Conservation (phyloP, 1,139 yeast species). For the Casaregolazyma lundiana region DNA sequence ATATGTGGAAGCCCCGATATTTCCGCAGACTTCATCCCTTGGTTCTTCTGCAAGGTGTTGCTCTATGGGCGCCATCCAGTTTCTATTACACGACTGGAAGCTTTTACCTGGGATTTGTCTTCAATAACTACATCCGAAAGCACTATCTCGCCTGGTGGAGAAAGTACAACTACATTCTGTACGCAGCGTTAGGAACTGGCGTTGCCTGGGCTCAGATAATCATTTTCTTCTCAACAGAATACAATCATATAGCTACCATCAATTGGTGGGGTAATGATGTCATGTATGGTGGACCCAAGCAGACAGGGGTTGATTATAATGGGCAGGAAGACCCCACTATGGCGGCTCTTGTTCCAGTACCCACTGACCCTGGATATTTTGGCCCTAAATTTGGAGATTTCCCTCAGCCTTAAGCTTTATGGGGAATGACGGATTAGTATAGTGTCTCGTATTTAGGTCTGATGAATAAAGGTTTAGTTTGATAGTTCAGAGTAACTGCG, state of each 20-base stretch:
- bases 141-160: slow-evolving; percentile 47
- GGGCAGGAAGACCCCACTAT: too few relatives aligned
- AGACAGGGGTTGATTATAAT: slow-evolving; percentile 37
- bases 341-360: slow-evolving; percentile 40
- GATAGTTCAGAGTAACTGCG: too few relatives aligned
- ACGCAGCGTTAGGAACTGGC: slow-evolving; percentile 56
- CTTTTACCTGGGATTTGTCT: slow-evolving; percentile 45
- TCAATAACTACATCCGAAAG: slow-evolving; percentile 49
- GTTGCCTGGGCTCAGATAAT: slow-evolving; percentile 34
- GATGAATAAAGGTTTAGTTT: too few relatives aligned
- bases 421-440: too few relatives aligned
- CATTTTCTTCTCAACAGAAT: slow-evolving; percentile 53
- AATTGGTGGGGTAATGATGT: slow-evolving; percentile 61
- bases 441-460: too few relatives aligned
- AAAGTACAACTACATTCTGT: slow-evolving; percentile 49
- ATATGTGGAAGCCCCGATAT: slow-evolving; percentile 31
- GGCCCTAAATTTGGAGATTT: slow-evolving; percentile 36
- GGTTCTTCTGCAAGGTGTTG: slow-evolving; percentile 47
- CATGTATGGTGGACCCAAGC: slow-evolving; percentile 39
- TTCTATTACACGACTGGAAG: slow-evolving; percentile 49
- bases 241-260: slow-evolving; percentile 35
- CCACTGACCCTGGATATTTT: slow-evolving; percentile 46
- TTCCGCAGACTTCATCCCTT: slow-evolving; percentile 42
- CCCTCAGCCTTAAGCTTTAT: slow-evolving; percentile 14
- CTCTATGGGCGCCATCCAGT: slow-evolving; percentile 47